These are phyloP conservation scores for Gomphus bonarii DNA, from an alignment of 1,284 basidiomycete genomes.

Conservation along the genomic window DNA sequence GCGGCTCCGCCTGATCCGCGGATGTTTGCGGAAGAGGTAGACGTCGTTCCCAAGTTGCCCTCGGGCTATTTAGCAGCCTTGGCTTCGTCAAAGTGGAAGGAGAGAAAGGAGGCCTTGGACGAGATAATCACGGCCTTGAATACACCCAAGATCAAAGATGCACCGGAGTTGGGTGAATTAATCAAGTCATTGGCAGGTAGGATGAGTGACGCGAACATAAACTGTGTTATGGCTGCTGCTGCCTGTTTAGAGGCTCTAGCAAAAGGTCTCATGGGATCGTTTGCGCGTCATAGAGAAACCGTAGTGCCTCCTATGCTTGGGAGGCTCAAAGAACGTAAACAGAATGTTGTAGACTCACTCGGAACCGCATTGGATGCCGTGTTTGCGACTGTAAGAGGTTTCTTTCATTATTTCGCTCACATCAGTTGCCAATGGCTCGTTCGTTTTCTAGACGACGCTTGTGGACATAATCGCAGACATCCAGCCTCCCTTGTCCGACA, in stretches of 20 bases:
- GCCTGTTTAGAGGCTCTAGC: conserved; percentile 82
- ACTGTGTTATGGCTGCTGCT: conserved; percentile 88
- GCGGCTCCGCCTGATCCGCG: conserved; percentile 63
- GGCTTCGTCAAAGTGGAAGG: conserved; percentile 95
- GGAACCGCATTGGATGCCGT: conserved; percentile 85
- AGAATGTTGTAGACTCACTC: conserved; percentile 82
- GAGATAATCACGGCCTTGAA: conserved; percentile 70
- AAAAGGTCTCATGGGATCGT: conserved; percentile 67
- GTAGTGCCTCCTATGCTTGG: conserved; percentile 80
- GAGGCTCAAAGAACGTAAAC: conserved; percentile 91
- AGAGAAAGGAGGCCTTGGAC: conserved; percentile 88
- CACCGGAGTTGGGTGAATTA: conserved; percentile 63
- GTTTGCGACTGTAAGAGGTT: conserved; percentile 62
- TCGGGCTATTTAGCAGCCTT: conserved; percentile 64
- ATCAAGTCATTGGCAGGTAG: conserved; percentile 71
- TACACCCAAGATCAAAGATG: conserved; percentile 72
- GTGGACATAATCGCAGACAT: conserved; percentile 82
- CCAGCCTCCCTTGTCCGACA: conserved; percentile 69
- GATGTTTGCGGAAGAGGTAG: conserved; percentile 75
- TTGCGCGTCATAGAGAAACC: conserved; percentile 67
- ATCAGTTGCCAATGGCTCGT: conserved; percentile 3
- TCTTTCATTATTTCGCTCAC: conserved; percentile 3
- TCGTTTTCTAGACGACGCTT: conserved; percentile 54
- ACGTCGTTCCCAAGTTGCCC: conserved; percentile 71
- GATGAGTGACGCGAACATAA: conserved; percentile 91